Conservation (phyloP, 2,329 filamentous ascomycete genomes). For the Fusarium sororula region DNA sequence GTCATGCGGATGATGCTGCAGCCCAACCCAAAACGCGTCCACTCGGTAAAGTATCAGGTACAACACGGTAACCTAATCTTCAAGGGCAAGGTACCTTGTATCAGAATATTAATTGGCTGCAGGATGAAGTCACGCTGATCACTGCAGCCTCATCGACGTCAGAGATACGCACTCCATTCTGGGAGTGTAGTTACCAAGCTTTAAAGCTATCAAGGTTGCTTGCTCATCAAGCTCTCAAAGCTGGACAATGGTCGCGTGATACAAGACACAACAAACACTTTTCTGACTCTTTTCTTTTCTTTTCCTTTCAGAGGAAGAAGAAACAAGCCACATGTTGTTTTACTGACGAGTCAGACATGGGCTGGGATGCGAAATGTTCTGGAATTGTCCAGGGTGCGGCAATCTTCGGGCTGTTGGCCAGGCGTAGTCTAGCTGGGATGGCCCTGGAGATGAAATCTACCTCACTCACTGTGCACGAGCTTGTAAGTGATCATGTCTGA, state of each 20-base stretch:
- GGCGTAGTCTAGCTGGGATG: slow-evolving; percentile 19
- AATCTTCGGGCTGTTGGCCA: slow-evolving; percentile 31
- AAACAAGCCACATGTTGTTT: not conserved
- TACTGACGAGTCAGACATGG: slow-evolving; percentile 16
- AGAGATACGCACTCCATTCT: slow-evolving; percentile 19
- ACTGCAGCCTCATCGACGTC: slow-evolving; percentile 27
- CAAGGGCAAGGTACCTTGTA: slow-evolving; percentile 40
- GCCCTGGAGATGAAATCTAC: slow-evolving; percentile 29
- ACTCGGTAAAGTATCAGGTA: slow-evolving; percentile 13
- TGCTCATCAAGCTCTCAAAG: not conserved
- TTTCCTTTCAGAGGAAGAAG: not conserved
- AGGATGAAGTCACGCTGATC: slow-evolving; percentile 41
- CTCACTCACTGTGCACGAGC: slow-evolving; percentile 19
- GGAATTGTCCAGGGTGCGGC: slow-evolving; percentile 23
- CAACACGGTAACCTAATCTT: not conserved
- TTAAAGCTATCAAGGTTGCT: not conserved
- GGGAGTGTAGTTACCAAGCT: not conserved
- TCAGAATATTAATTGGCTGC: slow-evolving; percentile 26
- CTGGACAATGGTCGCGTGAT: slow-evolving; percentile 17
- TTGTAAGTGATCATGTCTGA: slow-evolving; percentile 1
- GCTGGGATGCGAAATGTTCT: slow-evolving; percentile 15
- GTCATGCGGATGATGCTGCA: slow-evolving; percentile 19
- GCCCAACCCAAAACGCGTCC: not conserved
- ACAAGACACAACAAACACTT: not conserved
- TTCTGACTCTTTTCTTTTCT: not conserved